Evolutionary conservation across 2,329 filamentous ascomycete species (phyloP), one percentile per base, ranked within the genome.

Genomic region (Talaromyces sp.): DNA sequence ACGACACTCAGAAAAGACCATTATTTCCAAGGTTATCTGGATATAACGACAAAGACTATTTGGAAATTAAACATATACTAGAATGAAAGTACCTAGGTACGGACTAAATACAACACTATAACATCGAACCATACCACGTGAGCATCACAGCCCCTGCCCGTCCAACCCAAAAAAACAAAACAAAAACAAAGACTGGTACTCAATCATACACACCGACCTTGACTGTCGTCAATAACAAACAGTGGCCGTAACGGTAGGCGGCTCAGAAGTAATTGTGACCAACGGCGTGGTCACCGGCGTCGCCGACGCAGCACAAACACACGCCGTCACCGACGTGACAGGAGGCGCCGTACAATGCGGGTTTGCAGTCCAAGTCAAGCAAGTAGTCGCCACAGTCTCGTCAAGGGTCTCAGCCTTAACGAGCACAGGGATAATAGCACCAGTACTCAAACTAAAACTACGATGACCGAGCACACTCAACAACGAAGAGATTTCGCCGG

Each of bases 401-500:
- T 70, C 61, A 43, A 49, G 11, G 1, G 65, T 73, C 69, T 80
- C 76, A 0, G 79, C 81, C 69, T 77, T 81, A 6, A 85, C 77
- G 64, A 85, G 70, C 16, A 85, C 79, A 0, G 83, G 82, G 57
- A 85, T 82, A 24, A 84, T 79, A 8, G 77, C 80, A 3, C 83
- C 83, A 0, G 83, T 85, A 27, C 66, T 76, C 66, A 85, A 66
- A 24, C 69, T 72, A 67, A 85, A 85, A 14, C 70, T 49, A 9
- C 79, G 73, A 71, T 85, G 83, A 0, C 79, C 79, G 4, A 81
- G 43, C 13, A 79, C 76, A 0, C 74, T 65, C 67, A 88, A 71
- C 41, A 87, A 72, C 58, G 83, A 83, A 0, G 77, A 77, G 67
- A 87, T 87, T 57, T 84, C 82, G 0, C 86, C 85, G 0, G 84